Conservation (phyloP, 2,329 filamentous ascomycete species). For the Cyphellophora attinorum region DNA sequence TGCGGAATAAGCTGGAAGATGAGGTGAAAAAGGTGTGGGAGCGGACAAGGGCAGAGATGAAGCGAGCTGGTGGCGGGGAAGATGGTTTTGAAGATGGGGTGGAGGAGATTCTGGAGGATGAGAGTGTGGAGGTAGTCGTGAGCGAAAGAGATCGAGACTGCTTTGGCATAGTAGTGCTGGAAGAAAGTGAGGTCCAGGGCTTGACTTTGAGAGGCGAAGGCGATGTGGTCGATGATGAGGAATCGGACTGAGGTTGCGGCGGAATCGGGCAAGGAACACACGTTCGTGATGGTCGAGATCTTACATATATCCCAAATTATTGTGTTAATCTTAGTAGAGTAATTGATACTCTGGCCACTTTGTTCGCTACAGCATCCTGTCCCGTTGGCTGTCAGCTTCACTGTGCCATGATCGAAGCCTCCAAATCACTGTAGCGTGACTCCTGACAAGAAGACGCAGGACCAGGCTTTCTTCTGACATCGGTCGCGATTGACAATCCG, state of each 20-base stretch:
- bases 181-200: slow-evolving; percentile 1
- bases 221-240: neutral
- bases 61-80: slow-evolving; percentile 22
- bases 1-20: slow-evolving; percentile 56
- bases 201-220: neutral
- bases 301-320: too few relatives aligned
- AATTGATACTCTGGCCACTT: too few relatives aligned
- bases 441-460: too few relatives aligned
- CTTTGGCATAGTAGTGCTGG: slow-evolving; percentile 59
- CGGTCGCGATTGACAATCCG: too few relatives aligned
- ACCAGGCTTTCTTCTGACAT: too few relatives aligned
- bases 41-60: slow-evolving; percentile 33
- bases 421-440: too few relatives aligned
- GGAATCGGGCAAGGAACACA: too few relatives aligned
- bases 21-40: slow-evolving; percentile 50
- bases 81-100: slow-evolving; percentile 24
- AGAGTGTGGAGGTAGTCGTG: slow-evolving; percentile 56
- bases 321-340: too few relatives aligned
- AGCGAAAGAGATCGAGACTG: slow-evolving; percentile 80
- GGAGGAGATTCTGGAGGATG: slow-evolving; percentile 43
- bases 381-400: too few relatives aligned
- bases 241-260: neutral
- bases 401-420: too few relatives aligned
- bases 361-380: too few relatives aligned
- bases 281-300: too few relatives aligned